phyloP scores from a whole-genome alignment of 1,284 basidiomycete genomes.

The Schizophyllum commune region DNA sequence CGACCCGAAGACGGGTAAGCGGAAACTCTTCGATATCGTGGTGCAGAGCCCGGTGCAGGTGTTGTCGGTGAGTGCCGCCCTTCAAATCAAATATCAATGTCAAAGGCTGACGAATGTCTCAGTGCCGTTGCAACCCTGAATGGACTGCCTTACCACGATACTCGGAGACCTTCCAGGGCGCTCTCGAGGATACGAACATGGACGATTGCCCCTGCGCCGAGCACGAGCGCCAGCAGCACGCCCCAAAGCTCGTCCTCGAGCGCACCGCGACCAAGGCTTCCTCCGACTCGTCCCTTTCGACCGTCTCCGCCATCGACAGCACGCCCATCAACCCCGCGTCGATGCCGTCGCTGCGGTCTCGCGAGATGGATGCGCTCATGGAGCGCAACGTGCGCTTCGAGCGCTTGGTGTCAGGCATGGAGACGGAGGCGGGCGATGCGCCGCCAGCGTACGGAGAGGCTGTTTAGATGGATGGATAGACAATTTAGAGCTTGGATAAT shows the following conservation, averaged over 20 bases:
- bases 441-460: slow-evolving; percentile 32
- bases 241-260: slow-evolving; percentile 14
- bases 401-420: slow-evolving; percentile 39
- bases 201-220: slow-evolving; percentile 36
- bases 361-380: slow-evolving; percentile 25
- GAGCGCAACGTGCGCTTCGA: slow-evolving; percentile 42
- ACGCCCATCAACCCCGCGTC: slow-evolving; percentile 20
- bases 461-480: background rate
- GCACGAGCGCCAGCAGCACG: slow-evolving; percentile 1
- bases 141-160: slow-evolving; percentile 73
- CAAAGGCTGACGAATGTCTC: slow-evolving; percentile 4
- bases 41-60: slow-evolving; percentile 79
- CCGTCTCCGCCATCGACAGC: slow-evolving; percentile 25
- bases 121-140: slow-evolving; percentile 78
- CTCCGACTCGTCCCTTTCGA: slow-evolving; percentile 20
- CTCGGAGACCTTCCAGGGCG: slow-evolving; percentile 29
- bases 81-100: background rate
- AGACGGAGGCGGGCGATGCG: slow-evolving; percentile 36
- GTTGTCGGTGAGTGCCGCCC: slow-evolving; percentile 53
- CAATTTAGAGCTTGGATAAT: background rate
- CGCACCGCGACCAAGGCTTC: slow-evolving; percentile 25
- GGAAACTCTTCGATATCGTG: slow-evolving; percentile 87
- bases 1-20: slow-evolving; percentile 61
- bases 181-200: slow-evolving; percentile 18
- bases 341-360: slow-evolving; percentile 20